These are phyloP conservation scores for Xylaria scruposa DNA, from an alignment of 495 filamentous ascomycete species.

Conservation along the genomic window DNA sequence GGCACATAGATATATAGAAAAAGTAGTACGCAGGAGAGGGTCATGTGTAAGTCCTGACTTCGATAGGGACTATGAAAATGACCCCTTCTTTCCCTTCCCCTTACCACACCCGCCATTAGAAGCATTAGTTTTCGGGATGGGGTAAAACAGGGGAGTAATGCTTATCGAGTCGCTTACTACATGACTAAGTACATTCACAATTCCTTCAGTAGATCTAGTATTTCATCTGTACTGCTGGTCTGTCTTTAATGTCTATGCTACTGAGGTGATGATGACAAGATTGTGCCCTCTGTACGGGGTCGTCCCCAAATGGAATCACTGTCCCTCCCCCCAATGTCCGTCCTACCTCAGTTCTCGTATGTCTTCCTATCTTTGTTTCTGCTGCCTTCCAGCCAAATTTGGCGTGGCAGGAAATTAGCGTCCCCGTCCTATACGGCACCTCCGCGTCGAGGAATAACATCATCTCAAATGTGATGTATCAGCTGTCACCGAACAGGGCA, in stretches of 20 bases:
- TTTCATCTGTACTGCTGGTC: slow-evolving; percentile 14
- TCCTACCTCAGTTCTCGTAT: neutral
- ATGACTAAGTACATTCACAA: slow-evolving; percentile 15
- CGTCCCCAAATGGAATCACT: slow-evolving; percentile 22
- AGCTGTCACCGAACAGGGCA: slow-evolving; percentile 6
- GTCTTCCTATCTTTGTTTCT: slow-evolving; percentile 4
- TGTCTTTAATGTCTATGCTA: slow-evolving; percentile 30
- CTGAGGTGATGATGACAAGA: slow-evolving; percentile 22
- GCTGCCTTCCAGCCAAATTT: slow-evolving; percentile 14
- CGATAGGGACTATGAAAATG: neutral
- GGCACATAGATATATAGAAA: neutral
- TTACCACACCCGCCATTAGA: neutral
- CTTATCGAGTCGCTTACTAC: neutral
- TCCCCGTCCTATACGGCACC: slow-evolving; percentile 14
- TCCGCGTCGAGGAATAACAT: slow-evolving; percentile 5
- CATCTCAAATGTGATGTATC: slow-evolving; percentile 5
- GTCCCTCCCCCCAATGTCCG: slow-evolving; percentile 10
- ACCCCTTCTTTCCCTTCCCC: neutral
- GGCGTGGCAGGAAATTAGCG: neutral
- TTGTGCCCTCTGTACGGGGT: neutral
- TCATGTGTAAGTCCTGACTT: neutral
- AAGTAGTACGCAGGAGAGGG: neutral
- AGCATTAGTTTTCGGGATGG: neutral
- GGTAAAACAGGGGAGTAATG: neutral
- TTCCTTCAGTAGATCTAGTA: neutral